phyloP scores from a whole-genome alignment of 2,329 filamentous ascomycete genomes.

The Nannizziopsis arthrosporioides region DNA sequence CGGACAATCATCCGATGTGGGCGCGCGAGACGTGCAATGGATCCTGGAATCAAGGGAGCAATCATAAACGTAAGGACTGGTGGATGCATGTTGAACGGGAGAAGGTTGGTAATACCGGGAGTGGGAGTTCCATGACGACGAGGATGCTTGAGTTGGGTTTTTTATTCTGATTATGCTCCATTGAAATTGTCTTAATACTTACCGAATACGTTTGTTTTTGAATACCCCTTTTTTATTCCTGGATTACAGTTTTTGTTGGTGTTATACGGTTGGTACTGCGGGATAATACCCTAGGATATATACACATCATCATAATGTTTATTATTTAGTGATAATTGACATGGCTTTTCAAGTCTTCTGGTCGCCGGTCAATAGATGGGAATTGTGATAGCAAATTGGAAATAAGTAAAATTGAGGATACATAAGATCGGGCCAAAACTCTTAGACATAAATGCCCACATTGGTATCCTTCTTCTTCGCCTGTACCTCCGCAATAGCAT shows the following conservation, averaged over 20 bases:
- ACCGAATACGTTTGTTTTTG: slow-evolving; percentile 5
- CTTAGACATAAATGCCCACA: slow-evolving; percentile 35
- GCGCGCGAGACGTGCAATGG: slow-evolving; percentile 35
- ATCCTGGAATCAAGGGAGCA: slow-evolving; percentile 29
- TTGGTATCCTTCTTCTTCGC: slow-evolving; percentile 75
- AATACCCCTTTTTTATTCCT: slow-evolving; percentile 7
- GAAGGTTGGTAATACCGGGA: slow-evolving; percentile 16
- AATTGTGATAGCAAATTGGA: not conserved
- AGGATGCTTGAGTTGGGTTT: slow-evolving; percentile 4
- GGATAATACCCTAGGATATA: no score
- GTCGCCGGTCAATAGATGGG: no score
- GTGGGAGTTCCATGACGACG: not conserved
- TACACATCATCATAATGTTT: no score
- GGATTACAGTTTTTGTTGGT: not conserved
- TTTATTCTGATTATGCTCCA: slow-evolving; percentile 16
- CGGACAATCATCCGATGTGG: slow-evolving; percentile 28
- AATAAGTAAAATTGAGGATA: slow-evolving; percentile 13
- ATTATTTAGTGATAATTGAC: not conserved
- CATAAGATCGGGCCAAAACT: slow-evolving; percentile 3
- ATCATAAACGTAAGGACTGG: slow-evolving; percentile 32
- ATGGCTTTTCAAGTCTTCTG: slow-evolving; percentile 12
- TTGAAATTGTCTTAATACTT: no score
- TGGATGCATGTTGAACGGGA: slow-evolving; percentile 37
- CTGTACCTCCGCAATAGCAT: slow-evolving; percentile 89
- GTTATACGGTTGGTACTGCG: not conserved